These are phyloP conservation scores for Pseudognaphalium luteoalbum DNA, from an alignment of 129 eudicot genomes.

Conservation along the genomic window DNA sequence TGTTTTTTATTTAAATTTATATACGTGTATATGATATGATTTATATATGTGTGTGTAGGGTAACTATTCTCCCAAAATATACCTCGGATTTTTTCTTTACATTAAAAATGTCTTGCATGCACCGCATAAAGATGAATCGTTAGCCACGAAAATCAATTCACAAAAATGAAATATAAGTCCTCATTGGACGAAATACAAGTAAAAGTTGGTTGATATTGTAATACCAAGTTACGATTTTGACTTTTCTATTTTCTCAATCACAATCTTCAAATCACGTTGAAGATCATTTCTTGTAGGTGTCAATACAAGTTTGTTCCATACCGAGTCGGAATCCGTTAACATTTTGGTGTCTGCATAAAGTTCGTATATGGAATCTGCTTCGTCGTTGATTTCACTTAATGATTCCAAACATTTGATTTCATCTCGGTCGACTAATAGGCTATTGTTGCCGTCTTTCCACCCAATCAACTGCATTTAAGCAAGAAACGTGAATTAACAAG, in stretches of 20 bases:
- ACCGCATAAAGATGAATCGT: not conserved
- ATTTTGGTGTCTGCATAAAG: slow-evolving; percentile 51
- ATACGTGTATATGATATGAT: no score
- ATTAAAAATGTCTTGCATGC: not conserved
- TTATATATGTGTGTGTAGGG: no score
- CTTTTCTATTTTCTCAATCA: slow-evolving; percentile 56
- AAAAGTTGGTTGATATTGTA: not conserved
- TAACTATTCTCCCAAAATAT: no score
- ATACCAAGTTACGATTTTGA: slow-evolving; percentile 5
- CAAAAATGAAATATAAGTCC: not conserved
- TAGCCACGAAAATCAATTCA: not conserved
- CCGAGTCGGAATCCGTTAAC: slow-evolving; percentile 45
- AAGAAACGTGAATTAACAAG: not conserved
- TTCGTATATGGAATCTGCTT: slow-evolving; percentile 78
- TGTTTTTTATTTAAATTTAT: no score
- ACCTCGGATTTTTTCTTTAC: no score
- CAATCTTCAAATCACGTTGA: slow-evolving; percentile 58
- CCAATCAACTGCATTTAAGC: slow-evolving; percentile 61
- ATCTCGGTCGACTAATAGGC: slow-evolving; percentile 57
- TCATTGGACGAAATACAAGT: not conserved
- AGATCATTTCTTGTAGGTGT: slow-evolving; percentile 47
- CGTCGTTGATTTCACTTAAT: slow-evolving; percentile 58
- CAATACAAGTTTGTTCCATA: slow-evolving; percentile 70
- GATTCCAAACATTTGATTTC: slow-evolving; percentile 54
- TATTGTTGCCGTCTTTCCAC: slow-evolving; percentile 70